A percentile compares a stretch with the other conserved stretches of the same genome.
phyloP scores from a whole-genome alignment of 352 stramenopile species.

The Blastocystis sp. region DNA sequence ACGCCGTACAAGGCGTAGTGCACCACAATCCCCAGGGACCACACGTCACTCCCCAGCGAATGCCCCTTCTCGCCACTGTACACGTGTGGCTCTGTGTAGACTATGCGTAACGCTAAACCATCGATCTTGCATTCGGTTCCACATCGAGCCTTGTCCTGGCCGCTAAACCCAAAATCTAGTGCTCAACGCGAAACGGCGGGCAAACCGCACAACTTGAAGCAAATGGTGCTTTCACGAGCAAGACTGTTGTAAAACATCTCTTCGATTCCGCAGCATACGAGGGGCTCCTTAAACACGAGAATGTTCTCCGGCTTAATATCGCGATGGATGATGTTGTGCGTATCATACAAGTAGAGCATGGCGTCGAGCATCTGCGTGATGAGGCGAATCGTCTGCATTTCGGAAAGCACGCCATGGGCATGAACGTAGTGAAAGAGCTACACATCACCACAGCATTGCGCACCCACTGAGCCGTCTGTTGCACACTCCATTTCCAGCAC shows the following conservation, averaged over 20 bases:
- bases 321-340: slow-evolving; percentile 3
- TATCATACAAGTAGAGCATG: slow-evolving; percentile 31
- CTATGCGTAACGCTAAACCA: background rate
- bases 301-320: slow-evolving; percentile 62
- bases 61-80: slow-evolving; percentile 1
- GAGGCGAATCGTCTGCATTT: slow-evolving; percentile 14
- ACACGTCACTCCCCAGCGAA: slow-evolving; percentile 18
- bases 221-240: background rate
- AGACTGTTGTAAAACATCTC: background rate
- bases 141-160: background rate
- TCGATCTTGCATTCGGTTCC: background rate
- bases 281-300: slow-evolving; percentile 8
- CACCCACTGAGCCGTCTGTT: slow-evolving; percentile 18
- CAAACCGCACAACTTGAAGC: slow-evolving; percentile 47
- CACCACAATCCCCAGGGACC: slow-evolving; percentile 46
- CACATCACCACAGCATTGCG: background rate
- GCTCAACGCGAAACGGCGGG: background rate
- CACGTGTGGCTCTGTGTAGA: slow-evolving; percentile 37
- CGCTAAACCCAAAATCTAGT: slow-evolving; percentile 56
- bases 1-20: slow-evolving; percentile 25
- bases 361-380: slow-evolving; percentile 22
- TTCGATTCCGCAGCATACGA: background rate
- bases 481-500: slow-evolving; percentile 32
- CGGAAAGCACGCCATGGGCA: slow-evolving; percentile 5
- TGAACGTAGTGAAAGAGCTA: slow-evolving; percentile 43